Evolutionary conservation across 2,329 filamentous ascomycete genomes (phyloP), one percentile per base, ranked within the genome.

Genomic region (Diaporthe sp.): DNA sequence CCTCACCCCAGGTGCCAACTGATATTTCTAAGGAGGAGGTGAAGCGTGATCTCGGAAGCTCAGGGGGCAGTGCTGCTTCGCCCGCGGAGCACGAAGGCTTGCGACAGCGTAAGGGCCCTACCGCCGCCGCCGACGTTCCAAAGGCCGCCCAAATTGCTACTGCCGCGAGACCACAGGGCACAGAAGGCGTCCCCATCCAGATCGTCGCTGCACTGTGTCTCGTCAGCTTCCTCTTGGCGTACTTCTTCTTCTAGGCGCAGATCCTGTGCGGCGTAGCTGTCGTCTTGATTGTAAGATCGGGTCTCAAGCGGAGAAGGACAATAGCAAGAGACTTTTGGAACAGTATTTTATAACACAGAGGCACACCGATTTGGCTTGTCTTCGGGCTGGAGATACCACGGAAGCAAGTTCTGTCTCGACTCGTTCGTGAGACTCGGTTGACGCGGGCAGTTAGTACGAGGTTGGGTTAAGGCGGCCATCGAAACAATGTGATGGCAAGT

Each of bases 161-260:
- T 75, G 91, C 89, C 83, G 86, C 85, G 82, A 80, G 83, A 61
- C 87, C 83, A 78, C 87, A 85, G 84, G 90, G 84, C 83, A 92
- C 85, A 79, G 92, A 95, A 80, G 96, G 97, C 31, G 96, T 99
- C 4, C 93, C 97, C 0, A 91, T 99, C 68, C 93, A 96, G 84
- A 91, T 96, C 77, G 94, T 94, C 60, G 96, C 97, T 31, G 88
- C 92, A 31, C 87, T 99, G 58, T 98, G 96, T 83, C 88, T 99
- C 81, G 81, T 98, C 78, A 96, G 95, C 88, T 99, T 99, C 87
- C 86, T 99, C 82, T 90, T 98, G 80, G 97, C 95, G 73, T 99
- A 98, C 86, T 91, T 98, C 85, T 95, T 99, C 88, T 99, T 99
- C 86, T 99, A 92, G 75, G 39, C 44, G 53, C 61, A 61, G 58